Percentiles rank a stretch among this genome's conserved stretches.
Evolutionary conservation across 2,329 filamentous ascomycete genomes (phyloP).

Genomic region (Pseudogymnoascus sp.): DNA sequence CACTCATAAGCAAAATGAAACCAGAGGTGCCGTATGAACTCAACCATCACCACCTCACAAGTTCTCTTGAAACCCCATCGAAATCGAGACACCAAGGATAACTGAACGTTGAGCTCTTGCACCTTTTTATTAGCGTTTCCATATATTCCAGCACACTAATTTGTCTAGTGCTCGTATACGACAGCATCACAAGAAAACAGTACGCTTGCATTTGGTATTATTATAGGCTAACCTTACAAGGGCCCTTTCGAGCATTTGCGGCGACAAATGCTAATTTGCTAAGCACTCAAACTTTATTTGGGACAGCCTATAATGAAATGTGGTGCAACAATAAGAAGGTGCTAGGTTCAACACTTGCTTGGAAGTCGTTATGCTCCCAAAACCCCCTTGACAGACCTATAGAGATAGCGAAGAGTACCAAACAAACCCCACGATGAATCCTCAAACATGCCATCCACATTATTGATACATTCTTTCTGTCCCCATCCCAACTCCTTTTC

Average conservation of each 20-base stretch:
- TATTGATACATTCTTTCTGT: too few relatives aligned
- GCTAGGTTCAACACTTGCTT: background rate
- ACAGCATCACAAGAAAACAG: background rate
- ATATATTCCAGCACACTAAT: background rate
- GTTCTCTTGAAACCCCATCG: background rate
- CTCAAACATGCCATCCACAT: too few relatives aligned
- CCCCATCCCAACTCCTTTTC: constrained; percentile 4
- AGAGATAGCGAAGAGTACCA: too few relatives aligned
- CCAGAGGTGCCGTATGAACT: background rate
- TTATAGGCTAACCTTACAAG: background rate
- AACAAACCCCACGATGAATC: too few relatives aligned
- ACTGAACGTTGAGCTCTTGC: background rate
- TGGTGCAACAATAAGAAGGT: background rate
- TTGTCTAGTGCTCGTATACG: background rate
- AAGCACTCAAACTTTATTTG: background rate
- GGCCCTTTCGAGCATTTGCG: background rate
- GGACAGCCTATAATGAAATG: background rate
- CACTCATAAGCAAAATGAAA: background rate
- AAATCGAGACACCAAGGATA: background rate
- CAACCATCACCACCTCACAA: background rate
- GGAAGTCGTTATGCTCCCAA: too few relatives aligned
- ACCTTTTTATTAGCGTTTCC: background rate
- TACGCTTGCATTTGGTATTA: background rate
- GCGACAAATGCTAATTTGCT: background rate
- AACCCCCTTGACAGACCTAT: too few relatives aligned